Evolutionary conservation across 768 basidiomycete species (phyloP).

Genomic region (Grammothele lineata): DNA sequence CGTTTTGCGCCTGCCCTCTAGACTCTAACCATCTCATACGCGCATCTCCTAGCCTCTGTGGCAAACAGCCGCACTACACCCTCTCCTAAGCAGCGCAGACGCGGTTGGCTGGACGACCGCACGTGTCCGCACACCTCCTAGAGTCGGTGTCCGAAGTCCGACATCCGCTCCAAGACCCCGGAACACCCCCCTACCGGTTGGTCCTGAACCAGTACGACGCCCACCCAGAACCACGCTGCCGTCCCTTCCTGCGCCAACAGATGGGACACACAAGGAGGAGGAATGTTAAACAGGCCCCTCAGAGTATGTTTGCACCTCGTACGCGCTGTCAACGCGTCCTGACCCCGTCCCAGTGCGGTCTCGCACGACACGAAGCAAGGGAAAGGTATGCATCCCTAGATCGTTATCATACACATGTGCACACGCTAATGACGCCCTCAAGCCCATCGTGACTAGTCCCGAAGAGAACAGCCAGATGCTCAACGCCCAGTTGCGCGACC

Average conservation of each 20-base stretch:
- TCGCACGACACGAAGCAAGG: slow-evolving; percentile 54
- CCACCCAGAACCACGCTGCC: slow-evolving; percentile 15
- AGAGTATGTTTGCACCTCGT: slow-evolving; percentile 32
- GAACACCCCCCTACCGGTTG: slow-evolving; percentile 31
- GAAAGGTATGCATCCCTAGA: slow-evolving; percentile 40
- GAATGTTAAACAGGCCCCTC: slow-evolving; percentile 32
- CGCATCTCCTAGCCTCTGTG: no score
- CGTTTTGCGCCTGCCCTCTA: no score
- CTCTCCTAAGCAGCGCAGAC: no score
- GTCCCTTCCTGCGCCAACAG: slow-evolving; percentile 18
- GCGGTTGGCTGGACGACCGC: not conserved
- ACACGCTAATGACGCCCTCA: no score
- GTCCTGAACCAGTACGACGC: slow-evolving; percentile 18
- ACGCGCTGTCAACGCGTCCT: slow-evolving; percentile 15
- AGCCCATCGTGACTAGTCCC: slow-evolving; percentile 42
- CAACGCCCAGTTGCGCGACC: slow-evolving; percentile 64
- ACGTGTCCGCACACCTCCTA: not conserved
- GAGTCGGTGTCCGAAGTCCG: slow-evolving; percentile 25
- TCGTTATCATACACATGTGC: slow-evolving; percentile 1
- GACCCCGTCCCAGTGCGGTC: slow-evolving; percentile 41
- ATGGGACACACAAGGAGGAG: slow-evolving; percentile 42
- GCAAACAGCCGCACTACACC: no score
- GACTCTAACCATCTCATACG: no score
- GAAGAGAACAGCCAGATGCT: slow-evolving; percentile 62
- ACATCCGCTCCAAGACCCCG: slow-evolving; percentile 22